phyloP scores from a whole-genome alignment of 352 stramenopile species.

The Thalassiosira exigua region DNA sequence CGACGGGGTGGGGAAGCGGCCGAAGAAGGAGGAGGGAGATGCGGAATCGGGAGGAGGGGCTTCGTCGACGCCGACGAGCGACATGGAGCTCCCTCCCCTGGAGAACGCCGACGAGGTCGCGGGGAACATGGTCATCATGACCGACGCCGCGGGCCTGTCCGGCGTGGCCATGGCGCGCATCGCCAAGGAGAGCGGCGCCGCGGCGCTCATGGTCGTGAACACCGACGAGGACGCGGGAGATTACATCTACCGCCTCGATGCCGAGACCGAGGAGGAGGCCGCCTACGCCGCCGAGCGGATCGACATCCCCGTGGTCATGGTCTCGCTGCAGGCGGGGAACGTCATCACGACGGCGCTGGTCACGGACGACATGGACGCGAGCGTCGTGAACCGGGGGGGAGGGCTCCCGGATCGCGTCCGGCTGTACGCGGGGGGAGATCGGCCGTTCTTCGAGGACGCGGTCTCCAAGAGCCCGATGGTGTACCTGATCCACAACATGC shows the following conservation, averaged over 20 bases:
- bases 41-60: slow-evolving; percentile 14
- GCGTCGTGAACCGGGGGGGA: slow-evolving; percentile 43
- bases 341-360: slow-evolving; percentile 76
- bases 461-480: slow-evolving; percentile 61
- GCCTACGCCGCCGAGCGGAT: slow-evolving; percentile 68
- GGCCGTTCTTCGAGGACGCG: slow-evolving; percentile 85
- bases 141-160: slow-evolving; percentile 64
- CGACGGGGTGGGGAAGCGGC: slow-evolving; percentile 60
- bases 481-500: slow-evolving; percentile 85
- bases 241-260: slow-evolving; percentile 77
- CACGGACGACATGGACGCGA: slow-evolving; percentile 53
- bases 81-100: too few species aligned
- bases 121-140: slow-evolving; percentile 85
- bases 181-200: slow-evolving; percentile 77
- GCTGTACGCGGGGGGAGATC: slow-evolving; percentile 80
- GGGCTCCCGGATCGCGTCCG: slow-evolving; percentile 78
- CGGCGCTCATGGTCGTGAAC: slow-evolving; percentile 81
- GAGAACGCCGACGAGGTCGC: slow-evolving; percentile 77
- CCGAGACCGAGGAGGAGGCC: slow-evolving; percentile 52
- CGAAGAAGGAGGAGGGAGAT: slow-evolving; percentile 22
- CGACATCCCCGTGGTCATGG: slow-evolving; percentile 86
- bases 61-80: slow-evolving; percentile 44
- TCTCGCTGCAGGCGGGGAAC: slow-evolving; percentile 81
- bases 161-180: slow-evolving; percentile 78
- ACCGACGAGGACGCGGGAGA: slow-evolving; percentile 76